Evolutionary conservation across 2,329 filamentous ascomycete species (phyloP).

Genomic region (Phialophora expanda): DNA sequence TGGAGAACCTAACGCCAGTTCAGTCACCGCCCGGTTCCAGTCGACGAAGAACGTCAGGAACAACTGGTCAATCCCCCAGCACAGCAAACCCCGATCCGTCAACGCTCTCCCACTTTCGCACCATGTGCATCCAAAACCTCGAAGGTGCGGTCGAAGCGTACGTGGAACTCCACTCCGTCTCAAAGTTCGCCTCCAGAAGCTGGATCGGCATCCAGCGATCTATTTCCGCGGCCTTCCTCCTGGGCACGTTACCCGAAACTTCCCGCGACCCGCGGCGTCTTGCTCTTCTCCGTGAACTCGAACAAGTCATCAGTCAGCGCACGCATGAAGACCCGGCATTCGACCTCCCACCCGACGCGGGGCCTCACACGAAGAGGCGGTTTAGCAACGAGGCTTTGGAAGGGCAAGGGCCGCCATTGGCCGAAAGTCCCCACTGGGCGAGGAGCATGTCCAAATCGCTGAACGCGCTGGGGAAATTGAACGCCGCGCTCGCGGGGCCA

Average conservation of each 20-base stretch:
- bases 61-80: slow-evolving; percentile 25
- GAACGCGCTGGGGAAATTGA: slow-evolving; percentile 53
- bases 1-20: slow-evolving; percentile 24
- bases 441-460: slow-evolving; percentile 54
- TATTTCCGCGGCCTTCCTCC: slow-evolving; percentile 55
- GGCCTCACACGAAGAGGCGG: slow-evolving; percentile 33
- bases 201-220: slow-evolving; percentile 56
- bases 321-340: slow-evolving; percentile 42
- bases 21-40: slow-evolving; percentile 31
- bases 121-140: slow-evolving; percentile 62
- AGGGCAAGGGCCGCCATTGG: slow-evolving; percentile 18
- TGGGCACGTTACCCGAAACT: slow-evolving; percentile 54
- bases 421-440: slow-evolving; percentile 49
- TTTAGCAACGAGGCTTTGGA: slow-evolving; percentile 23
- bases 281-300: slow-evolving; percentile 49
- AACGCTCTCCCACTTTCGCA: slow-evolving; percentile 48
- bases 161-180: slow-evolving; percentile 58
- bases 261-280: slow-evolving; percentile 50
- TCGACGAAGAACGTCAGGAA: slow-evolving; percentile 28
- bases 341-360: slow-evolving; percentile 29
- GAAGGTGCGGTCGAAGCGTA: slow-evolving; percentile 65
- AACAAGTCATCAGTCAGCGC: slow-evolving; percentile 52
- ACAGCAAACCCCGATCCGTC: slow-evolving; percentile 28
- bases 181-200: slow-evolving; percentile 51
- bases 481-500: slow-evolving; percentile 45